These are phyloP conservation scores for Chalciporus sphaerocephalus DNA, from an alignment of 768 basidiomycete species.

Conservation along the genomic window DNA sequence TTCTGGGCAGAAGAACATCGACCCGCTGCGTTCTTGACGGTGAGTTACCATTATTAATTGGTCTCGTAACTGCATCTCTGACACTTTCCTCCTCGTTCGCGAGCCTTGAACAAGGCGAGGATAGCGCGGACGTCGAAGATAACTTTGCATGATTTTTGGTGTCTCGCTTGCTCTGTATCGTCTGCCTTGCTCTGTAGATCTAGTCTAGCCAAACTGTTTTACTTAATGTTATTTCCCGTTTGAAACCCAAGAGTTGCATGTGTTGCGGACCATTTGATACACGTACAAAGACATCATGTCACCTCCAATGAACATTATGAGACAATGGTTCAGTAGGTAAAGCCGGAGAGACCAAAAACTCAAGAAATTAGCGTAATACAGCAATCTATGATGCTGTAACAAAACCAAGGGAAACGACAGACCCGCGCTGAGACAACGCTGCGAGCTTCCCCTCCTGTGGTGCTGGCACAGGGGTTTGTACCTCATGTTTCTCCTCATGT, in stretches of 20 bases:
- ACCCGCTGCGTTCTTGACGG: constrained; percentile 89
- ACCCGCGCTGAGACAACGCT: constrained; percentile 47
- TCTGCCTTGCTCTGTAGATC: constrained; percentile 12
- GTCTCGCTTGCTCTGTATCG: constrained; percentile 1
- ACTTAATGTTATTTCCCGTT: constrained; percentile 5
- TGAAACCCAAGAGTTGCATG: neutral
- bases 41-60: constrained; percentile 37
- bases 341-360: constrained; percentile 1
- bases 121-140: constrained; percentile 94
- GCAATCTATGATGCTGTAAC: constrained; percentile 38
- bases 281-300: constrained; percentile 1
- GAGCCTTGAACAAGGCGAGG: constrained; percentile 83
- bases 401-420: constrained; percentile 51
- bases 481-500: constrained; percentile 11
- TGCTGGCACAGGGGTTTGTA: constrained; percentile 7
- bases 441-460: constrained; percentile 16
- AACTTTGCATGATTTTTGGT: constrained; percentile 66
- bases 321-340: neutral
- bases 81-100: constrained; percentile 53
- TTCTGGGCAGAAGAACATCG: constrained; percentile 98
- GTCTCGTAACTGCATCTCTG: neutral
- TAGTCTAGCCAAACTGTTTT: constrained; percentile 11
- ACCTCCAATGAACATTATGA: neutral
- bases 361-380: constrained; percentile 17
- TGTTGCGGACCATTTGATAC: neutral